These are phyloP conservation scores for Gymnopus androsaceus DNA, from an alignment of 1,284 basidiomycete species.

Conservation along the genomic window DNA sequence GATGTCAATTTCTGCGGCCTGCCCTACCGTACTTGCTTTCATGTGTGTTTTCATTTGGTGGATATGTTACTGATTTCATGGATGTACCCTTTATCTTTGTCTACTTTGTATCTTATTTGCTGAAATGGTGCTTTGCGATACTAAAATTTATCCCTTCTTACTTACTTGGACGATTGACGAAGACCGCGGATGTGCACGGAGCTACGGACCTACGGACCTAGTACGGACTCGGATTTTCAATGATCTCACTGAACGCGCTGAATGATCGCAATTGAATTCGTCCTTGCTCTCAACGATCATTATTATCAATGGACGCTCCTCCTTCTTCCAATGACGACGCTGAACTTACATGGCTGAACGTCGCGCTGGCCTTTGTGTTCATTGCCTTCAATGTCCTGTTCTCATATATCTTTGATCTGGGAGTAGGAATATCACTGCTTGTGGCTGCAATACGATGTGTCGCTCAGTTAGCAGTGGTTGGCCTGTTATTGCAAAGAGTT, in stretches of 20 bases:
- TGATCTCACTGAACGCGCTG: background rate
- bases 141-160: too few species aligned
- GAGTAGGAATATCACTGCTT: slow-evolving; percentile 67
- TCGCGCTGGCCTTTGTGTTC: slow-evolving; percentile 73
- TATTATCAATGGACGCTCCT: background rate
- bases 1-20: background rate
- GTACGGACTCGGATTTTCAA: too few species aligned
- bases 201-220: too few species aligned
- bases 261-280: too few species aligned
- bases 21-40: too few species aligned
- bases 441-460: slow-evolving; percentile 75
- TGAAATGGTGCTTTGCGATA: too few species aligned
- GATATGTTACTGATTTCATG: too few species aligned
- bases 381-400: slow-evolving; percentile 65
- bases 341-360: slow-evolving; percentile 57
- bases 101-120: too few species aligned
- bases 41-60: too few species aligned
- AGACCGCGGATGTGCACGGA: too few species aligned
- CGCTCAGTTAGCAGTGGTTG: slow-evolving; percentile 75
- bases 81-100: too few species aligned
- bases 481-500: slow-evolving; percentile 67
- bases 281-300: background rate
- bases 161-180: too few species aligned
- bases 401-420: slow-evolving; percentile 66
- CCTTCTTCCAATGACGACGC: background rate